A percentile compares a stretch with the other conserved stretches of the same genome.
Evolutionary conservation across 768 basidiomycete species (phyloP).

Genomic region (Trametes sanguinea): DNA sequence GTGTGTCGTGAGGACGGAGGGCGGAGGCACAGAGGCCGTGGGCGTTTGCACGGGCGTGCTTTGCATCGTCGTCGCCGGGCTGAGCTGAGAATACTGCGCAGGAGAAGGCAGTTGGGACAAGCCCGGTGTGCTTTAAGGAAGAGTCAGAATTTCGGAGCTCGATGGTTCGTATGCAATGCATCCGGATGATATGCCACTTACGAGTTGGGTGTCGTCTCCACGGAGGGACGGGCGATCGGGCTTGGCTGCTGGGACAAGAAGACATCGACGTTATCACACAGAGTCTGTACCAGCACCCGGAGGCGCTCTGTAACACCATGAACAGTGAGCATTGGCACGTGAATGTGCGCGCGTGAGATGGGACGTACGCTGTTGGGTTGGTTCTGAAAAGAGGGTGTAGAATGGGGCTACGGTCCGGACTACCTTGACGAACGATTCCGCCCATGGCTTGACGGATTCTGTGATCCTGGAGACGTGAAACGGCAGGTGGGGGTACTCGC

Average conservation of each 20-base stretch:
- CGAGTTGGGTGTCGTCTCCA: background rate
- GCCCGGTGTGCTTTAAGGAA: too few species aligned
- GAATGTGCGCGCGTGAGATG: background rate
- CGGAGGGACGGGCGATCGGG: background rate
- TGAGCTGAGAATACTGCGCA: too few species aligned
- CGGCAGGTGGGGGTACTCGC: background rate
- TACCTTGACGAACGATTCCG: constrained; percentile 19
- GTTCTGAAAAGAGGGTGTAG: constrained; percentile 21
- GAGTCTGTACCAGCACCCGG: constrained; percentile 12
- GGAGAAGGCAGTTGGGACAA: too few species aligned
- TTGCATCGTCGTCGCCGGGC: too few species aligned
- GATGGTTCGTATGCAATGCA: too few species aligned
- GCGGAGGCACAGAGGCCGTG: too few species aligned
- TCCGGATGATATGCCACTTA: background rate
- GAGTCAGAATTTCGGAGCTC: too few species aligned
- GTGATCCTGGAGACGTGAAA: constrained; percentile 23
- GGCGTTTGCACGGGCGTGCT: too few species aligned
- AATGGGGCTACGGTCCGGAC: constrained; percentile 21
- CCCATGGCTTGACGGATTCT: constrained; percentile 10
- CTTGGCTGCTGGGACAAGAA: constrained; percentile 4
- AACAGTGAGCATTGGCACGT: background rate
- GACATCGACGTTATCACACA: constrained; percentile 10
- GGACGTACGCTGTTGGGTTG: constrained; percentile 20
- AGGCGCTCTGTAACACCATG: constrained; percentile 19
- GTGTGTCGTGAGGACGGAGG: too few species aligned